phyloP scores from a whole-genome alignment of 768 basidiomycete species.

The Calocybe cyanea region DNA sequence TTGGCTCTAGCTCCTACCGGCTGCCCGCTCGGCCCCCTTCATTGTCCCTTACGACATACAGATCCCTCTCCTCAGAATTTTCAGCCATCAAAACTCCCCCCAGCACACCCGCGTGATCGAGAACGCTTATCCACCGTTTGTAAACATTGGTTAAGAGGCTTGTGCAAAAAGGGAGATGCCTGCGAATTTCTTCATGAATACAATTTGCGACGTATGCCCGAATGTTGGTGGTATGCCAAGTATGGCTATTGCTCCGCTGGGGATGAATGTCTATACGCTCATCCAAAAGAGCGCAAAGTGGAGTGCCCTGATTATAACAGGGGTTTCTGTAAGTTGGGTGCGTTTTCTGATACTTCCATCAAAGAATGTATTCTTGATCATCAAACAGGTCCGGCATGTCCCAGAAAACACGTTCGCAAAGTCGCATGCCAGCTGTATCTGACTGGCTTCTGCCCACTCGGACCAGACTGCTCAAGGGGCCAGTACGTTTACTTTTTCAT shows the following conservation, averaged over 20 bases:
- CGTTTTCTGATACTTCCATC: slow-evolving; percentile 20
- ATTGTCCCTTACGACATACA: slow-evolving; percentile 92
- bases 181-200: slow-evolving; percentile 99
- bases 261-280: slow-evolving; percentile 95
- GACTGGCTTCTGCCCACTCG: slow-evolving; percentile 90
- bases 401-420: slow-evolving; percentile 88
- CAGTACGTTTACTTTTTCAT: slow-evolving; percentile 58
- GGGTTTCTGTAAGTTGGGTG: slow-evolving; percentile 93
- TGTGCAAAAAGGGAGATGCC: slow-evolving; percentile 97
- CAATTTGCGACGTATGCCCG: slow-evolving; percentile 95
- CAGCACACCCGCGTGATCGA: slow-evolving; percentile 78
- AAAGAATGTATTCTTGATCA: slow-evolving; percentile 3
- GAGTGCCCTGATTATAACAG: slow-evolving; percentile 96
- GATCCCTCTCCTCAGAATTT: slow-evolving; percentile 86
- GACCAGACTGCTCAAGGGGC: slow-evolving; percentile 81
- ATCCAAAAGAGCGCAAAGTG: slow-evolving; percentile 85
- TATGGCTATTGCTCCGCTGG: slow-evolving; percentile 97
- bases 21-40: slow-evolving; percentile 86
- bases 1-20: slow-evolving; percentile 76
- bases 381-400: slow-evolving; percentile 72
- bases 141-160: slow-evolving; percentile 97
- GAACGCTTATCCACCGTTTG: slow-evolving; percentile 90
- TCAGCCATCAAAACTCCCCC: slow-evolving; percentile 77
- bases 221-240: slow-evolving; percentile 99
- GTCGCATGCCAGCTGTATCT: slow-evolving; percentile 90